Conservation (phyloP, 768 basidiomycete genomes). For the Termitomyces sp. region DNA sequence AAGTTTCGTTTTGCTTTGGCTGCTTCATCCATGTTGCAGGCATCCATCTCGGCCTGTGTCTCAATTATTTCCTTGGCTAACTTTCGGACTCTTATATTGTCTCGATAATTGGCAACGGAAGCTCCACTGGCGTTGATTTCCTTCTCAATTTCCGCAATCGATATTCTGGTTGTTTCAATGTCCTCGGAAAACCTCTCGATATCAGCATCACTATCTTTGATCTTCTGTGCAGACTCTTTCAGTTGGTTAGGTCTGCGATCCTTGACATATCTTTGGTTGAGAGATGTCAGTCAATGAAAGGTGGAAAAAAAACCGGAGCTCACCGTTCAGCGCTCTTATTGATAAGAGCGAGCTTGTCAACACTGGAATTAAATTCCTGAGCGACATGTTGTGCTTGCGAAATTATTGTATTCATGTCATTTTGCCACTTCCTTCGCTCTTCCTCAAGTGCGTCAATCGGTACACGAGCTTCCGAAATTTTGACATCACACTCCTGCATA, state of each 20-base stretch:
- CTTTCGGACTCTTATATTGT: slow-evolving; percentile 78
- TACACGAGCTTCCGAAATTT: slow-evolving; percentile 55
- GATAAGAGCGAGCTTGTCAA: slow-evolving; percentile 57
- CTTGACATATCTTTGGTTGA: slow-evolving; percentile 59
- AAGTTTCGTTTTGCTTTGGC: slow-evolving; percentile 83
- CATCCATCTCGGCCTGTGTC: slow-evolving; percentile 68
- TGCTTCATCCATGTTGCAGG: slow-evolving; percentile 80
- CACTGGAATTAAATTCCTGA: slow-evolving; percentile 64
- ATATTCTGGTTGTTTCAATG: slow-evolving; percentile 36
- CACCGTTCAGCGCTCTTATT: slow-evolving; percentile 69
- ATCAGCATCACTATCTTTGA: slow-evolving; percentile 40
- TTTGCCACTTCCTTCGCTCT: slow-evolving; percentile 46
- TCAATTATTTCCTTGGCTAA: slow-evolving; percentile 62
- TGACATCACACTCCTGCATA: slow-evolving; percentile 58
- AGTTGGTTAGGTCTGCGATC: slow-evolving; percentile 61
- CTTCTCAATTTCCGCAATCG: slow-evolving; percentile 61
- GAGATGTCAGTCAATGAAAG: background rate
- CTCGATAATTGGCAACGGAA: slow-evolving; percentile 65
- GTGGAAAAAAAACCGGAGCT: slow-evolving; percentile 6
- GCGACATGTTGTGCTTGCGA: slow-evolving; percentile 48
- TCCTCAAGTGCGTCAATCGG: slow-evolving; percentile 64
- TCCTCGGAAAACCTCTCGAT: slow-evolving; percentile 31
- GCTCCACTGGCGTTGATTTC: slow-evolving; percentile 78
- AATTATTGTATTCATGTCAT: slow-evolving; percentile 46
- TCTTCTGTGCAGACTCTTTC: slow-evolving; percentile 52